Evolutionary conservation across 805 yeast genomes (phyloP).

Genomic region (Suhomyces sp.): DNA sequence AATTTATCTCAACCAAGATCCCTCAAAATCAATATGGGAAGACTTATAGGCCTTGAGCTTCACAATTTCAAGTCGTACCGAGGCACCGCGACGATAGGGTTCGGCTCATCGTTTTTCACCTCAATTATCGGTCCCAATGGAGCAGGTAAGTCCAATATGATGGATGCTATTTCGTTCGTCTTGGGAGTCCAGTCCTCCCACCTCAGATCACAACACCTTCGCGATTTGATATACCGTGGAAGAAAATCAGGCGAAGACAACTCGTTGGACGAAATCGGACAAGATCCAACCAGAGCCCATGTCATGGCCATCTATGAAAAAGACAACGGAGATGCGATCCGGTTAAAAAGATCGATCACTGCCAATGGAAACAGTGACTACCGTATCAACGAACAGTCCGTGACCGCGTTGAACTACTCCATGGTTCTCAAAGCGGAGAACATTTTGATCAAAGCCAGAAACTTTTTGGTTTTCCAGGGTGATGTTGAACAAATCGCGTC

Average conservation of each 20-base stretch:
- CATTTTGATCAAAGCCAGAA: constrained; percentile 83
- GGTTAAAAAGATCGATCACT: constrained; percentile 62
- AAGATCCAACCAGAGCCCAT: constrained; percentile 59
- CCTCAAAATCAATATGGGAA: constrained; percentile 57
- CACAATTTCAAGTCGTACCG: constrained; percentile 89
- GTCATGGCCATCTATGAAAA: constrained; percentile 77
- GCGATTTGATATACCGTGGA: constrained; percentile 82
- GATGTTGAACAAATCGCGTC: constrained; percentile 93
- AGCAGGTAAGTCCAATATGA: constrained; percentile 94
- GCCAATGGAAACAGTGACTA: constrained; percentile 65
- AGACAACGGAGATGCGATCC: constrained; percentile 54
- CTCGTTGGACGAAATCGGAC: constrained; percentile 17
- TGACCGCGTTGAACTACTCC: constrained; percentile 64
- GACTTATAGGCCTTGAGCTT: constrained; percentile 74
- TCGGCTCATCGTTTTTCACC: constrained; percentile 81
- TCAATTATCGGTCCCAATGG: constrained; percentile 98
- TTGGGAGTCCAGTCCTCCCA: constrained; percentile 78
- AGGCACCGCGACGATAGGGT: constrained; percentile 73
- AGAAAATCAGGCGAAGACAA: constrained; percentile 24
- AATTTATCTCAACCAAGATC: background rate
- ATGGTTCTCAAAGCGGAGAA: constrained; percentile 70
- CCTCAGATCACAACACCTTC: constrained; percentile 68
- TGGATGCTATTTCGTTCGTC: constrained; percentile 96
- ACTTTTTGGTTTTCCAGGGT: constrained; percentile 94
- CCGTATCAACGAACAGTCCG: constrained; percentile 58